These are phyloP conservation scores for Hordeum vulgare DNA, from an alignment of 176 grass and related monocot species.

Conservation along the genomic window DNA sequence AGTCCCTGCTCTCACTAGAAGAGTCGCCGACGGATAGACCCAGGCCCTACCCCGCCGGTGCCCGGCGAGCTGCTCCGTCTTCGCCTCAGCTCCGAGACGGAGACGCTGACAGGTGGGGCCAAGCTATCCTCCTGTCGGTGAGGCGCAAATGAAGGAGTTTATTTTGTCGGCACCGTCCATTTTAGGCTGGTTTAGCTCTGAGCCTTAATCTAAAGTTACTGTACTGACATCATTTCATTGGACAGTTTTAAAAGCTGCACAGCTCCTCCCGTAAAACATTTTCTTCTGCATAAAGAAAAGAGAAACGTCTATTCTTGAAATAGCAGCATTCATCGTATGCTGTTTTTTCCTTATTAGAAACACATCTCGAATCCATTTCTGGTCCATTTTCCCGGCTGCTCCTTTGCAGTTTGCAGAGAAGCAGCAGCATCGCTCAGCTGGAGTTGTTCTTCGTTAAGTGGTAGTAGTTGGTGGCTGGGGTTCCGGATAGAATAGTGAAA, in stretches of 20 bases:
- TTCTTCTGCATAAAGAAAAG: not conserved
- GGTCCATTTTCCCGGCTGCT: not conserved
- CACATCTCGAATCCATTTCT: not conserved
- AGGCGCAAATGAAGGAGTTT: not conserved
- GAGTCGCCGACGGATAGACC: not conserved
- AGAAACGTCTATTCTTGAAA: not conserved
- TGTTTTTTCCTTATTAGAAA: not conserved
- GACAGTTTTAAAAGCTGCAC: not conserved
- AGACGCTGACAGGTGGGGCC: not conserved
- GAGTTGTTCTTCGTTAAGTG: not conserved
- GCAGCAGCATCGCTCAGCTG: not conserved
- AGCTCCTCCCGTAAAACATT: not conserved
- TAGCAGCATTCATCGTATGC: not conserved
- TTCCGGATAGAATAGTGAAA: constrained; percentile 1
- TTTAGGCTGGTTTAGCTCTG: not conserved
- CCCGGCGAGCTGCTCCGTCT: not conserved
- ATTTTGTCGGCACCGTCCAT: not conserved
- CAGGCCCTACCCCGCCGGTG: not conserved
- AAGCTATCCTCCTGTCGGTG: not conserved
- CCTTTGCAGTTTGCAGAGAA: not conserved
- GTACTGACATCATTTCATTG: not conserved
- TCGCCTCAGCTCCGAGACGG: not conserved
- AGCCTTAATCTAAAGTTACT: not conserved
- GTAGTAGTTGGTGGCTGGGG: not conserved
- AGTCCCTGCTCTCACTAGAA: not conserved